Base-by-base conservation (phyloP, 1,139 yeast species). In the Scheffersomyces quercinus region DNA sequence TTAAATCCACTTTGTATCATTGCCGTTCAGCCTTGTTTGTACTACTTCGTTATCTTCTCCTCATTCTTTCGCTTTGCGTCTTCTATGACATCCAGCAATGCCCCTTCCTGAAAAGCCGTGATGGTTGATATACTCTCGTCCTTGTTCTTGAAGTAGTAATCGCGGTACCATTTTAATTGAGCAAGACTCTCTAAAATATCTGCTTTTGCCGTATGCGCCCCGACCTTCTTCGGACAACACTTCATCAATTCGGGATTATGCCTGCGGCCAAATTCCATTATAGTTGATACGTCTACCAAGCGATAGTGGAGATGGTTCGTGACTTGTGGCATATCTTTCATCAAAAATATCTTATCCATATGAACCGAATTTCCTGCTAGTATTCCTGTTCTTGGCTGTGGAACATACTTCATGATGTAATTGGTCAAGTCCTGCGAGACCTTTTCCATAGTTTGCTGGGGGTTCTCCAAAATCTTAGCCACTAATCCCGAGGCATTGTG, bases 341-440 rank as follows among this genome's bases (percentile, higher is more conserved):
- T 70, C 86, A 95, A 79, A 65, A 93, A 95, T 45, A 86, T 74
- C 47, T 90, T 79, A 63, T 95, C 99, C 83, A 89, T 86, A 62
- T 95, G 97, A 24, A 95, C 82, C 0, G 96, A 79, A 57, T 91
- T 93, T 1, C 99, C 99, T 0, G 96, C 96, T 47, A 95, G 67
- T 0, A 93, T 65, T 1, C 88, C 97, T 4, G 63, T 59, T 6
- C 79, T 71, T 13, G 70, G 66, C n/a, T 70, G 73, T 1, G 81
- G 79, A 10, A 88, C 73, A 54, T 75, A 79, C 49, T 70, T 70
- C 50, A 74, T 64, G 38, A 95, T 68, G 59, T 88, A 93, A 4
- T 60, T 70, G 42, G 84, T 62, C 41, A 95, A 65, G 50, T 85
- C 91, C 0, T 52, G 44, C 51, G 89, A 85, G 1, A 88, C 97